Conservation (phyloP, 129 eudicot genomes). For the Lactuca sativa region DNA sequence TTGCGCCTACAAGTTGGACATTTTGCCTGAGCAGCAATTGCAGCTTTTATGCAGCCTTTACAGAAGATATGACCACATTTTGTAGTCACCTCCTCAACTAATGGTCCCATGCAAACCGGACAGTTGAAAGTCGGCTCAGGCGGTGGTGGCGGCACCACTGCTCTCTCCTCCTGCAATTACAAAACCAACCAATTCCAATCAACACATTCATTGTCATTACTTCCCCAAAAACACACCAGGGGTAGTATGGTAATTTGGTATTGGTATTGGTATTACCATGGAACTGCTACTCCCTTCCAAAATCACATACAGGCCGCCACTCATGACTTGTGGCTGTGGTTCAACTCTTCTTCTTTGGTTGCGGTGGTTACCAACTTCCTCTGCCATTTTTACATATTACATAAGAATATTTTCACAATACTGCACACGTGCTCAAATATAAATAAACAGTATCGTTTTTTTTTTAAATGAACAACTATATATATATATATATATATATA, state of each 20-base stretch:
- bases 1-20: conserved; percentile 53
- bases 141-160: conserved; percentile 13
- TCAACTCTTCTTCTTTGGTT: conserved; percentile 5
- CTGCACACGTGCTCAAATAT: too few relatives aligned
- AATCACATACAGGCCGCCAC: not conserved
- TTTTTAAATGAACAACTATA: too few relatives aligned
- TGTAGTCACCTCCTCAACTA: conserved; percentile 49
- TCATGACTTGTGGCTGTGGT: not conserved
- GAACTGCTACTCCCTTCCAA: not conserved
- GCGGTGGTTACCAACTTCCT: conserved; percentile 2
- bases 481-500: not conserved
- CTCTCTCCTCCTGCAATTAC: not conserved
- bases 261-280: conserved; percentile 1
- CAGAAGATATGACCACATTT: conserved; percentile 72
- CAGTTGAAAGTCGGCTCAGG: conserved; percentile 36
- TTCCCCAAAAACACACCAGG: not conserved
- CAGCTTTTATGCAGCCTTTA: conserved; percentile 41
- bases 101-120: conserved; percentile 52
- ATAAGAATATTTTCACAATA: not conserved
- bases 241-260: not conserved
- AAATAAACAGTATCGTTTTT: too few relatives aligned
- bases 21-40: conserved; percentile 31
- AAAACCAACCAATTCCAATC: conserved; percentile 8
- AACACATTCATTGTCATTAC: not conserved
- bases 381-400: conserved; percentile 3